Evolutionary conservation across 2,329 filamentous ascomycete genomes (phyloP), one percentile per base, ranked within the genome.

Genomic region (Rhinocladiella similis): DNA sequence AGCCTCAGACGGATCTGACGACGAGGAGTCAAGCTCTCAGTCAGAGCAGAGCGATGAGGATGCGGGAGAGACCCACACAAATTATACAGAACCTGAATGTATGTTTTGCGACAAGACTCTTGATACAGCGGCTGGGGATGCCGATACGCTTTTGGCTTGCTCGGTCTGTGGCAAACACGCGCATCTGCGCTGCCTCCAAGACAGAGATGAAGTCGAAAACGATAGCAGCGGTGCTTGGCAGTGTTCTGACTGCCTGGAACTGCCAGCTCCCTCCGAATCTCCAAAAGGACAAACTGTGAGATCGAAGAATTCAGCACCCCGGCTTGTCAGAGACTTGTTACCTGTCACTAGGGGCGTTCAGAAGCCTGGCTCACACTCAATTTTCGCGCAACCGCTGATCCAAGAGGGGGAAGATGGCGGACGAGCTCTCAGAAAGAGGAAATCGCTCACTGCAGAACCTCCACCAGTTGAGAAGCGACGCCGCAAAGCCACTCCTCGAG

Each of bases 141-240:
- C 83, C 62, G 88, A 90, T 63, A 80, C 87, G 56, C 91, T 88
- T 70, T 77, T 97, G 58, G 77, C 86, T 50, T 97, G 93, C 72
- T 79, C 78, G 58, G 80, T 84, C 62, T 97, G 93, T 73, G 86
- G 86, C 63, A 89, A 93, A 69, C 89, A 91, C 73, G 93, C 91
- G 68, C 93, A 97, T 78, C 86, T 88, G 72, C 88, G 94, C 81
- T 97, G 93, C 75, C 92, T 91, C 56, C 85, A 88, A 69, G 83
- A 88, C 70, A 83, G 84, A 70, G 83, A 83, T 57, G 83, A 83
- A 62, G 75, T 89, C 66, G 77, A 76, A 65, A 74, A 80, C 62
- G 65, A 67, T 33, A 64, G 60, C 14, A 50, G 51, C 42, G 53
- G 65, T 18, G 46, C 63, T 22, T 69, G 67, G 58, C 54, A 47